phyloP scores from a whole-genome alignment of 768 basidiomycete species.

The Mycena floridula region DNA sequence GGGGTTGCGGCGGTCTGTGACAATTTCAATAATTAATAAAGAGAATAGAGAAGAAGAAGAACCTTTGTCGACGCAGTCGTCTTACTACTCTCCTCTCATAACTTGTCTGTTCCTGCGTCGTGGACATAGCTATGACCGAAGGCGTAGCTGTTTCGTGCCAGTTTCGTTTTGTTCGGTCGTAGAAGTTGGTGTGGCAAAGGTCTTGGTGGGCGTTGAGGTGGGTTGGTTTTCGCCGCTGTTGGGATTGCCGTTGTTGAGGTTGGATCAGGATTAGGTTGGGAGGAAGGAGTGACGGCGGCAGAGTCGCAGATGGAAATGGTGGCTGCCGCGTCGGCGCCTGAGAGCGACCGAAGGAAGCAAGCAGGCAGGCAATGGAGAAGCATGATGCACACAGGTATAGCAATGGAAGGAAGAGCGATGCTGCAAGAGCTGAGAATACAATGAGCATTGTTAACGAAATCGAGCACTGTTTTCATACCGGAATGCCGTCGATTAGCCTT shows the following conservation, averaged over 20 bases:
- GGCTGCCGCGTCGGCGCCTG: no score
- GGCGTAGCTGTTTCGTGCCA: conserved; percentile 6
- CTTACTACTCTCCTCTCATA: not conserved
- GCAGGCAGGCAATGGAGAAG: no score
- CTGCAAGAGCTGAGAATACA: no score
- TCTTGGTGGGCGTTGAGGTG: conserved; percentile 6
- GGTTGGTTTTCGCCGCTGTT: conserved; percentile 2
- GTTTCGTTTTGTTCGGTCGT: conserved; percentile 4
- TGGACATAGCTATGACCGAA: conserved; percentile 5
- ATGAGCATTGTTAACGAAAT: no score
- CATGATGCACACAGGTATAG: no score
- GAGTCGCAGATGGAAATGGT: no score
- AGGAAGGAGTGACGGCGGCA: no score
- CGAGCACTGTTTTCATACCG: no score
- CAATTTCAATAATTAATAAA: conserved; percentile 5
- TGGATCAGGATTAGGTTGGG: no score
- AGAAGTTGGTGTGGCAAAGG: conserved; percentile 6
- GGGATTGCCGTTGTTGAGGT: not conserved
- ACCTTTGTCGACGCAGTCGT: not conserved
- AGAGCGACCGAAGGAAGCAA: no score
- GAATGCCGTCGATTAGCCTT: no score
- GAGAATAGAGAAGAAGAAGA: not conserved
- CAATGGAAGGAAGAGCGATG: no score
- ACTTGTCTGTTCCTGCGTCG: not conserved
- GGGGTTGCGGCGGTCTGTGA: conserved; percentile 2